A percentile compares a stretch with the other conserved stretches of the same genome.
phyloP scores from a whole-genome alignment of 1,284 basidiomycete species.

The Phylloporus sp. region DNA sequence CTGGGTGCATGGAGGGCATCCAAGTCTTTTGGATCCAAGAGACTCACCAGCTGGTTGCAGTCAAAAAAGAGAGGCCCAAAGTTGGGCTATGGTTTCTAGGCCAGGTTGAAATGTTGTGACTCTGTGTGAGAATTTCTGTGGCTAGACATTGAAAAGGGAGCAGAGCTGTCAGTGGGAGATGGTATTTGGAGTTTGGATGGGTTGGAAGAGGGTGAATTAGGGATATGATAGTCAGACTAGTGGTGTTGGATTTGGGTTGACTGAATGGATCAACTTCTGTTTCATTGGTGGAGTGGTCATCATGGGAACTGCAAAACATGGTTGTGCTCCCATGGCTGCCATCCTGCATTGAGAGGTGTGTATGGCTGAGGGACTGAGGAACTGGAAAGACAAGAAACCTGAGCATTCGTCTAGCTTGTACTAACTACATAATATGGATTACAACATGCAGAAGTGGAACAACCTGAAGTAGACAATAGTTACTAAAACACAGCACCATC shows the following conservation, averaged over 20 bases:
- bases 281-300: constrained; percentile 46
- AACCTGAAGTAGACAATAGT: too few species aligned
- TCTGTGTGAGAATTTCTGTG: constrained; percentile 9
- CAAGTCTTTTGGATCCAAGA: constrained; percentile 90
- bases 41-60: constrained; percentile 81
- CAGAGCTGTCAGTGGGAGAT: constrained; percentile 8
- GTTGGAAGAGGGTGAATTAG: constrained; percentile 44
- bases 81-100: constrained; percentile 70
- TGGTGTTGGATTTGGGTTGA: constrained; percentile 47
- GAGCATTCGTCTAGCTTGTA: constrained; percentile 67
- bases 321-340: too few species aligned
- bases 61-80: constrained; percentile 76
- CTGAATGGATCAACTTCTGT: constrained; percentile 41
- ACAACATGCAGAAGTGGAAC: too few species aligned
- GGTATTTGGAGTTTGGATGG: constrained; percentile 29
- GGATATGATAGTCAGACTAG: constrained; percentile 46
- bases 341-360: constrained; percentile 22
- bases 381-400: constrained; percentile 62
- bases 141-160: constrained; percentile 5
- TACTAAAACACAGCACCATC: neutral
- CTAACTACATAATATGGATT: too few species aligned
- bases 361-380: constrained; percentile 54
- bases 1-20: constrained; percentile 77
- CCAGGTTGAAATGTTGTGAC: constrained; percentile 32
- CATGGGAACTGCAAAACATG: constrained; percentile 33